Base-by-base conservation (phyloP, 1,284 basidiomycete species). In the Stygiomarasmius scandens region DNA sequence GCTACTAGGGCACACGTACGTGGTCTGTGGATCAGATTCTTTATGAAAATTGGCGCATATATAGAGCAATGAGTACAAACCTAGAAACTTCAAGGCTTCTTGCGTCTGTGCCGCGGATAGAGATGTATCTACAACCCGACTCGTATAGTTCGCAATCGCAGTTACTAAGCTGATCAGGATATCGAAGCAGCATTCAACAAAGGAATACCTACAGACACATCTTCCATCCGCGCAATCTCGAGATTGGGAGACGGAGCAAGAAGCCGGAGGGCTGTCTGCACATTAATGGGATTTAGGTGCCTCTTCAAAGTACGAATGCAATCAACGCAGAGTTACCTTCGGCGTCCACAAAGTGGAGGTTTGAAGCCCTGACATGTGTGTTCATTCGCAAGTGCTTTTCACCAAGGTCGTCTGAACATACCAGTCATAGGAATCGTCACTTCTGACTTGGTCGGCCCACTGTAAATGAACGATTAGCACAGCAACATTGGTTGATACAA, bases 71-170 rank as follows among this genome's bases (percentile, higher is more conserved):
- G 4, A 41, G 8, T 16, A 20, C 38, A 67, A 65, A 58, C 55
- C 53, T 3, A 84, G 64, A 63, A 83, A 84, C 63, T 79, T 78
- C 43, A 84, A 67, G 10, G 81, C 82, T 60, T 84, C 78, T 61
- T 80, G 77, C 9, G 71, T 66, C 60, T 83, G 79, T 2, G 69
- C 64, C 10, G 69, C 70, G 44, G 70, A 73, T 11, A 83, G 69
- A 4, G 68, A 70, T 2, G 75, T 74, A 51, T 79, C 68, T 10
- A 75, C 69, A 2, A 83, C 74, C n/a, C 80, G 77, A 14, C 68
- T 71, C 1, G 82, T 84, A 61, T 83, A 83, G 66, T 83, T 84
- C 2, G 81, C 78, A 58, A 83, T 83, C 16, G 82, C 81, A 46
- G 72, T 75, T 56, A 82, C 80, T 81, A 52, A 20, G 46, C 16